Base-by-base conservation (phyloP, 2,329 filamentous ascomycete species). In the Penicillium hordei region DNA sequence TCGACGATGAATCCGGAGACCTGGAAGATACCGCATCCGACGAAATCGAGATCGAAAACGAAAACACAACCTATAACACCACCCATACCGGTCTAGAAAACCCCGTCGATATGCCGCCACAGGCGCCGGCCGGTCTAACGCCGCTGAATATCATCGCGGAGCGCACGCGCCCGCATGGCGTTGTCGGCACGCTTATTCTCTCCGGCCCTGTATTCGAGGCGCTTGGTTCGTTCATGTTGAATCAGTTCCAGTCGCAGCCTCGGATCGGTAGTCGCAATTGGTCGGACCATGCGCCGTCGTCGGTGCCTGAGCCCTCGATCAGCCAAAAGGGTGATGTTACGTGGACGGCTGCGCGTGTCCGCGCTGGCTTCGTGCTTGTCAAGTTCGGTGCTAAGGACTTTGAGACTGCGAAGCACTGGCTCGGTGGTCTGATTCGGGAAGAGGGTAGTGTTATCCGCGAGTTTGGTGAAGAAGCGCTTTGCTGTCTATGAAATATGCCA, bases 371-470 rank as follows among this genome's bases (percentile, higher is more conserved):
- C 69, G 88, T 94, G 4, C 82, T 97, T 27, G 89, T 97, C 65
- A 97, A 97, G 73, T 95, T 97, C 72, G 91, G 90, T 1, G 90
- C 93, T 1, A 82, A 81, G 54, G 88, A 88, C 44, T 88, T 96
- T 25, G 92, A 97, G 72, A 89, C 88, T 27, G 92, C 88, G 4
- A 85, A 90, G 64, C 78, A 83, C 46, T 97, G 93, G 91, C 81
- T 97, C 57, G 86, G 86, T 10, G 81, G 81, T 7, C 89, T 97
- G 84, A 77, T 96, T 46, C 76, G 81, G 45, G 82, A 85, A 60
- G 91, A 96, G 72, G 90, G 89, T 1, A 93, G 85, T 61, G 80
- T 96, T 10, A 76, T 82, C 17, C 73, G 78, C 51, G 76, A 84
- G 13, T 97, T 97, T 79, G 93, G 93, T 1, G 88, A 92, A 55